A percentile compares a stretch with the other conserved stretches of the same genome.
Conservation (phyloP, 1,284 basidiomycete species). For the Melampsora larici-populina region DNA sequence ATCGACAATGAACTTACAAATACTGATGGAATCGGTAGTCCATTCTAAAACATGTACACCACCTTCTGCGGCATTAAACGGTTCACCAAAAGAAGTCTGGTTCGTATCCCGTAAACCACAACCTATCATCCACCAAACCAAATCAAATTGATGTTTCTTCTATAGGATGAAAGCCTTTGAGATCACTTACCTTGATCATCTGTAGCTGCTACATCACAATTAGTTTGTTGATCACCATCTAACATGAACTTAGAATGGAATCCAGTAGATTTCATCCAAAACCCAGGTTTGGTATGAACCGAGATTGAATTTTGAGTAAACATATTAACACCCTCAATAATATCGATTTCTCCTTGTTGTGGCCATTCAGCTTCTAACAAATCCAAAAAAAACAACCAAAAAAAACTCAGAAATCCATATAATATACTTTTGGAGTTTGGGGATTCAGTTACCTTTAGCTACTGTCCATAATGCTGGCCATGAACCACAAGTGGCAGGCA, state of each 20-base stretch:
- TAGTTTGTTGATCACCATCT: not conserved
- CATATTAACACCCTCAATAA: slow-evolving; percentile 67
- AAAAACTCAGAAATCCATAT: not conserved
- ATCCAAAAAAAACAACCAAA: too few relatives aligned
- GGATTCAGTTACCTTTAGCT: slow-evolving; percentile 50
- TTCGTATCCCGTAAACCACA: slow-evolving; percentile 29
- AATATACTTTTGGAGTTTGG: not conserved
- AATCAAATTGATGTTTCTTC: too few relatives aligned
- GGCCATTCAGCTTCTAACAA: slow-evolving; percentile 72
- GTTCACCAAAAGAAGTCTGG: slow-evolving; percentile 44
- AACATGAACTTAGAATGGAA: not conserved
- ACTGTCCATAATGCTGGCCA: slow-evolving; percentile 72
- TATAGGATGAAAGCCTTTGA: too few relatives aligned
- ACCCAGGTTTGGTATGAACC: not conserved
- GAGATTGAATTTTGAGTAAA: not conserved
- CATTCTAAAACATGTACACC: slow-evolving; percentile 48
- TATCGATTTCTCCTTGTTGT: slow-evolving; percentile 65
- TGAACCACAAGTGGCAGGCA: slow-evolving; percentile 72
- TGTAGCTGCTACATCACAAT: not conserved
- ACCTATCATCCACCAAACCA: too few relatives aligned
- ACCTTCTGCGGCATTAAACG: slow-evolving; percentile 46
- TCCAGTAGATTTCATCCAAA: not conserved
- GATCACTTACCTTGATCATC: slow-evolving; percentile 4
- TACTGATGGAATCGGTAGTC: slow-evolving; percentile 39
- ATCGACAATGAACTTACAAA: too few relatives aligned